Evolutionary conservation across 306 rosid genomes (phyloP), one percentile per base, ranked within the genome.

Genomic region (Cicer arietinum): DNA sequence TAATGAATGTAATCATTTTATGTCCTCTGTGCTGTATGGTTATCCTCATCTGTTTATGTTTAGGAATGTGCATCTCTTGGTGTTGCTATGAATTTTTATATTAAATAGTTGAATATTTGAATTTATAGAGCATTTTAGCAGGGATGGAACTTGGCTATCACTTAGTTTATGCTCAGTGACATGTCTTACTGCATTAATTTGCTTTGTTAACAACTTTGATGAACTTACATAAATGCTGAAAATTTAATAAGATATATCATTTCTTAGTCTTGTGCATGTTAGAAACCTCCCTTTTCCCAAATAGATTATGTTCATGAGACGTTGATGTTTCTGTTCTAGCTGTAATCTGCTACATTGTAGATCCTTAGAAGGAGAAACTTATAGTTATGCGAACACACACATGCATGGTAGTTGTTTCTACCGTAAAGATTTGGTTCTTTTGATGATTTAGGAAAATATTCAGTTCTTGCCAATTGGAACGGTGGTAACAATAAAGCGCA

Each of bases 281-380:
- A 39, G 16, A 62, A 62, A 8, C 20, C 35, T 40, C 10, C 17
- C 16, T 25, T 67, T 18, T 16, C 11, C 47, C 57, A 40, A 75
- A 8, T 75, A 54, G 20, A 7, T 44, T 44, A 1, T 76, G 18
- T 63, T 40, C 16, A 56, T 20, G 40, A 6, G 13, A 56, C 59
- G n/a, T 53, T 76, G 37, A 2, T 76, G 22, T 76, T 67, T 56
- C 25, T 45, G 56, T 65, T 52, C 73, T 76, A 3, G 46, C 80
- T 13, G 18, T 65, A 10, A 76, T 64, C 41, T 74, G 60, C 64
- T 7, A 41, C 58, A 7, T 16, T 14, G 60, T 48, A 16, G 35
- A 13, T 40, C 44, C 16, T 18, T 2, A 17, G 62, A 60, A 60
- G 59, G 46, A 37, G 10, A 46, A 47, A 37, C 46, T 39, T 61